Percentiles rank a stretch among this genome's conserved stretches.
Conservation (phyloP, 495 filamentous ascomycete species). For the Xylaria scruposa region DNA sequence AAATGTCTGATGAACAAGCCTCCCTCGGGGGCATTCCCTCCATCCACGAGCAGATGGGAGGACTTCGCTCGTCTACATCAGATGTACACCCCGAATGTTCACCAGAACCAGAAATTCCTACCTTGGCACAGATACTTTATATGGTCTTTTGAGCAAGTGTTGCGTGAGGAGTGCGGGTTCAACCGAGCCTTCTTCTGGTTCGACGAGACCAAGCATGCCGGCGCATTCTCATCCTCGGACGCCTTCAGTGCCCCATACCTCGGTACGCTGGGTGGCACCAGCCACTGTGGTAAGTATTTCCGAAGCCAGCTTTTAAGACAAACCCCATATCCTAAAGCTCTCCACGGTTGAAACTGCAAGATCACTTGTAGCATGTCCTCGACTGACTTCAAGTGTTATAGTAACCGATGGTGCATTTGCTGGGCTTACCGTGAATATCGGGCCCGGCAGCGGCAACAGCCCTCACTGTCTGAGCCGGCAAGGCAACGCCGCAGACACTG, state of each 20-base stretch:
- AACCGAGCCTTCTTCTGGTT: conserved; percentile 26
- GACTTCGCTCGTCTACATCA: conserved; percentile 28
- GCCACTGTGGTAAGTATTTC: conserved; percentile 28
- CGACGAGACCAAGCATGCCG: conserved; percentile 31
- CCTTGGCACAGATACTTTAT: conserved; percentile 66
- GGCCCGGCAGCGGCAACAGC: conserved; percentile 27
- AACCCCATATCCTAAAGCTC: neutral
- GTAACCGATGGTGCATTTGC: conserved; percentile 39
- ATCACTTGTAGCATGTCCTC: neutral
- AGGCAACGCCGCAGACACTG: conserved; percentile 29
- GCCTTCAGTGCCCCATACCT: conserved; percentile 22
- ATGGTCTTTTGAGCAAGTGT: conserved; percentile 59
- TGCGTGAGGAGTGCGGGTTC: conserved; percentile 62
- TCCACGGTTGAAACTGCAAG: neutral
- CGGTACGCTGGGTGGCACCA: conserved; percentile 17
- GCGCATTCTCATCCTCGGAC: conserved; percentile 24
- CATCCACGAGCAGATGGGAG: conserved; percentile 27
- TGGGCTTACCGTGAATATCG: conserved; percentile 38
- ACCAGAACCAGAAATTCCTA: conserved; percentile 49
- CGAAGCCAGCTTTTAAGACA: neutral
- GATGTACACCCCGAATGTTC: conserved; percentile 28
- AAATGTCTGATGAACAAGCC: conserved; percentile 33
- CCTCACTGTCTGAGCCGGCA: conserved; percentile 29
- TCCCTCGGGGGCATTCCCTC: conserved; percentile 29
- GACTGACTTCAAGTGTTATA: neutral